These are phyloP conservation scores for Phytopythium cucurbitacearum DNA, from an alignment of 352 stramenopile genomes.

Conservation along the genomic window DNA sequence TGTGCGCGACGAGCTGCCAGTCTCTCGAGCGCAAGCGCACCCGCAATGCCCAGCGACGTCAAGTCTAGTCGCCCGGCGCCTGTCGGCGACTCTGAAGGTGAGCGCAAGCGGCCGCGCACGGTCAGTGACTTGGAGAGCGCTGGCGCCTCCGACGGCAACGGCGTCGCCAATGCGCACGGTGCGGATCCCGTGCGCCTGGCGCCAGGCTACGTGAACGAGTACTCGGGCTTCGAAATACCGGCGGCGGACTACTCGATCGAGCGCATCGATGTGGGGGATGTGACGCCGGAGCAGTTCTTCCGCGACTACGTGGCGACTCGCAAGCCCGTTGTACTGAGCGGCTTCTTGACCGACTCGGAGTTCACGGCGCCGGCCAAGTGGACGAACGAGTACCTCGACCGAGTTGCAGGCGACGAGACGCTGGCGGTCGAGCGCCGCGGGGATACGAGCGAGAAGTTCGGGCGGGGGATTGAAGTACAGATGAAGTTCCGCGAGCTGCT, in stretches of 20 bases:
- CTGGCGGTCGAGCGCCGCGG: conserved; percentile 81
- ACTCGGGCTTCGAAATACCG: conserved; percentile 51
- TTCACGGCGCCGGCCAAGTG: conserved; percentile 63
- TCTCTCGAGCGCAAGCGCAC: not conserved
- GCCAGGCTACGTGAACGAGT: conserved; percentile 37
- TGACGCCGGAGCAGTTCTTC: conserved; percentile 71
- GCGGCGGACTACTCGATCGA: conserved; percentile 41
- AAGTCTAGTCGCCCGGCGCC: conserved; percentile 6
- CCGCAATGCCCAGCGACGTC: not conserved
- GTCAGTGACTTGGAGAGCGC: conserved; percentile 6
- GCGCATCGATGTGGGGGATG: conserved; percentile 38
- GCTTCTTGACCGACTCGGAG: conserved; percentile 47
- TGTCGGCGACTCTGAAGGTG: not conserved
- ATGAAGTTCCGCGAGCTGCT: conserved; percentile 82
- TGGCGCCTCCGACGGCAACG: conserved; percentile 6
- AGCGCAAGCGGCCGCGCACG: conserved; percentile 33
- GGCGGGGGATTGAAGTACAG: conserved; percentile 77
- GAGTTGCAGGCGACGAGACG: conserved; percentile 51
- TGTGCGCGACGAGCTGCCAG: not conserved
- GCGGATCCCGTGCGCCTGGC: not conserved
- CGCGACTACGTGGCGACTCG: conserved; percentile 69
- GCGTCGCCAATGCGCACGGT: conserved; percentile 10
- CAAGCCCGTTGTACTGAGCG: conserved; percentile 74
- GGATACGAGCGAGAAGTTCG: conserved; percentile 68
- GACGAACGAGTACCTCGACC: conserved; percentile 69